Evolutionary conservation across 768 basidiomycete species (phyloP).

Genomic region (Tricholoma flavovirens): DNA sequence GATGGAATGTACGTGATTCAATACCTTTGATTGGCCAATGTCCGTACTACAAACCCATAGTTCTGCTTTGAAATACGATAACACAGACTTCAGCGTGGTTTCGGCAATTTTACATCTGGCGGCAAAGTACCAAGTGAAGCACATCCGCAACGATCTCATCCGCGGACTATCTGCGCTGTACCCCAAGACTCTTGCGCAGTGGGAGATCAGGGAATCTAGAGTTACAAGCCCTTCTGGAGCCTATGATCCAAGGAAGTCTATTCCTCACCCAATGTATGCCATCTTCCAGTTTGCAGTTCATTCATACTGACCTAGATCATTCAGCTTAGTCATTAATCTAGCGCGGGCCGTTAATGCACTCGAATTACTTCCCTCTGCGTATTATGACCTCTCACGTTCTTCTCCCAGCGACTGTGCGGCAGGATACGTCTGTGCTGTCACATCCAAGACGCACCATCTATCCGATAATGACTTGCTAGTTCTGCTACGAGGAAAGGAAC

Average conservation of each 20-base stretch:
- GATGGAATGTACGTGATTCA: conserved; percentile 58
- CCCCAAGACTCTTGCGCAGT: conserved; percentile 57
- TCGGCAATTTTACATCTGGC: conserved; percentile 56
- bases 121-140: conserved; percentile 57
- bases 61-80: conserved; percentile 41
- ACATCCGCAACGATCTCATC: conserved; percentile 53
- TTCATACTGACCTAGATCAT: background rate
- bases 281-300: background rate
- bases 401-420: conserved; percentile 54
- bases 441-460: conserved; percentile 33
- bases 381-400: conserved; percentile 74
- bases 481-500: conserved; percentile 65
- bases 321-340: conserved; percentile 60
- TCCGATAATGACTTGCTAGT: conserved; percentile 51
- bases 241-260: conserved; percentile 48
- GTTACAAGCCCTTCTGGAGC: conserved; percentile 43
- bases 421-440: conserved; percentile 38
- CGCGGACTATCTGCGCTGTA: conserved; percentile 46
- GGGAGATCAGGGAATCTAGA: conserved; percentile 64
- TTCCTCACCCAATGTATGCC: conserved; percentile 68
- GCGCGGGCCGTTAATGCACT: conserved; percentile 50
- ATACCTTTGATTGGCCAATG: background rate
- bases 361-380: conserved; percentile 66
- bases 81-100: conserved; percentile 44
- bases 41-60: conserved; percentile 23